Conservation (phyloP, 2,329 filamentous ascomycete species). For the Colletotrichum coccodes region DNA sequence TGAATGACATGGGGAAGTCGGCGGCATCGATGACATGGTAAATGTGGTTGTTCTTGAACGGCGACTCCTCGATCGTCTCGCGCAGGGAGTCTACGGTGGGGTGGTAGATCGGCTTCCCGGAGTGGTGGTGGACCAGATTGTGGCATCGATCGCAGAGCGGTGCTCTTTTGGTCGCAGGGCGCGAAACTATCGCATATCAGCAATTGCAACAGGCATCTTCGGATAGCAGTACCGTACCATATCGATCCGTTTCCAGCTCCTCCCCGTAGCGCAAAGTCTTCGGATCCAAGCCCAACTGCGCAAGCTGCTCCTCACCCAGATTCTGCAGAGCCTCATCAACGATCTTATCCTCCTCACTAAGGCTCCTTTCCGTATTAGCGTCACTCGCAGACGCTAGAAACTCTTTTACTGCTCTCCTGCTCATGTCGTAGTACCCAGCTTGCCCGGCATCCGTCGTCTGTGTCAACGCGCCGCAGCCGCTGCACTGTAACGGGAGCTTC, state of each 20-base stretch:
- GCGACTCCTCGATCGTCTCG: slow-evolving; percentile 87
- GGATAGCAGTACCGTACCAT: slow-evolving; percentile 3
- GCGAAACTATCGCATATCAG: slow-evolving; percentile 12
- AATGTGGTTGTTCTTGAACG: slow-evolving; percentile 90
- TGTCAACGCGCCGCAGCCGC: slow-evolving; percentile 72
- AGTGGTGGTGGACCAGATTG: slow-evolving; percentile 79
- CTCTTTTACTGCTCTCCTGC: slow-evolving; percentile 60
- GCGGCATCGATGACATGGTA: slow-evolving; percentile 96
- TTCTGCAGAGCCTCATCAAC: slow-evolving; percentile 56
- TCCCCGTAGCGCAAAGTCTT: slow-evolving; percentile 47
- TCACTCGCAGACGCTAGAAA: slow-evolving; percentile 54
- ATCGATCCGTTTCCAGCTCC: slow-evolving; percentile 32
- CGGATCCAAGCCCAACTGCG: slow-evolving; percentile 58
- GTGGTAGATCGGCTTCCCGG: slow-evolving; percentile 78
- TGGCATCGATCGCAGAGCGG: slow-evolving; percentile 92
- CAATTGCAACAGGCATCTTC: neutral
- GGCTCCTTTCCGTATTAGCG: slow-evolving; percentile 30
- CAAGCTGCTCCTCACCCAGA: slow-evolving; percentile 53
- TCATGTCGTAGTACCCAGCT: slow-evolving; percentile 66
- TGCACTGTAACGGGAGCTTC: slow-evolving; percentile 66
- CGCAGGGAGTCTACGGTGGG: slow-evolving; percentile 84
- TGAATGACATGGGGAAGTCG: slow-evolving; percentile 94
- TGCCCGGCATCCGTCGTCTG: slow-evolving; percentile 63
- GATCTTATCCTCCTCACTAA: slow-evolving; percentile 54
- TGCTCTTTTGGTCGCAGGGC: slow-evolving; percentile 31